Evolutionary conservation across 331 rosid species (phyloP), one percentile per base, ranked within the genome.

Genomic region (Stylosanthes scabra): DNA sequence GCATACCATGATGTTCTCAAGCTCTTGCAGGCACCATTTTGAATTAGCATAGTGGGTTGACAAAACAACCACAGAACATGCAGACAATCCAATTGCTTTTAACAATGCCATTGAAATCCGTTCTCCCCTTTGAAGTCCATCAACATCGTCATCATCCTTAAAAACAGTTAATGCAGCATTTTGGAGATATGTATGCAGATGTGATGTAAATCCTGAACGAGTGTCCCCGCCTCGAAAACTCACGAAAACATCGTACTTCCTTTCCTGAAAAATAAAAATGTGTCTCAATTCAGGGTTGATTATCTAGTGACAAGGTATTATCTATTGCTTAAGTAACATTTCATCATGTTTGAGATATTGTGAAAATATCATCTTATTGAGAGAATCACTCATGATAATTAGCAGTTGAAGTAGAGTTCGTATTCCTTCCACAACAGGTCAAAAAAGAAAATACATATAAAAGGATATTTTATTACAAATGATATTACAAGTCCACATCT

Each of bases 221-320:
- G 75, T 70, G n/a, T 70, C 75, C 55, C 15, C 63, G 0, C 45
- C 75, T 56, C 75, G 56, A 12, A 70, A 70, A 70, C 75, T 57
- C 46, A 70, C 12, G n/a, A 70, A 70, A 28, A 57, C 57, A 1
- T 70, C 75, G 15, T 40, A 9, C 34, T 15, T 10, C 47, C 2
- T 44, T 44, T 3, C 2, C 47, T 44, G 47, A 6, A 20, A 20
- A 20, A 20, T 20, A n/a, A n/a, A n/a, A n/a, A n/a, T n/a, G n/a
- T n/a, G n/a, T n/a, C n/a, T n/a, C n/a, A n/a, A n/a, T n/a, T n/a
- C n/a, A n/a, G n/a, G n/a, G n/a, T n/a, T n/a, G n/a, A n/a, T n/a
- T n/a, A n/a, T n/a, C n/a, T n/a, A n/a, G n/a, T n/a, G n/a, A n/a
- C n/a, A n/a, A n/a, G n/a, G n/a, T n/a, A n/a, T n/a, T n/a, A n/a